Evolutionary conservation across 1,139 yeast genomes (phyloP), one percentile per base, ranked within the genome.

Genomic region (Scheffersomyces insectosa): DNA sequence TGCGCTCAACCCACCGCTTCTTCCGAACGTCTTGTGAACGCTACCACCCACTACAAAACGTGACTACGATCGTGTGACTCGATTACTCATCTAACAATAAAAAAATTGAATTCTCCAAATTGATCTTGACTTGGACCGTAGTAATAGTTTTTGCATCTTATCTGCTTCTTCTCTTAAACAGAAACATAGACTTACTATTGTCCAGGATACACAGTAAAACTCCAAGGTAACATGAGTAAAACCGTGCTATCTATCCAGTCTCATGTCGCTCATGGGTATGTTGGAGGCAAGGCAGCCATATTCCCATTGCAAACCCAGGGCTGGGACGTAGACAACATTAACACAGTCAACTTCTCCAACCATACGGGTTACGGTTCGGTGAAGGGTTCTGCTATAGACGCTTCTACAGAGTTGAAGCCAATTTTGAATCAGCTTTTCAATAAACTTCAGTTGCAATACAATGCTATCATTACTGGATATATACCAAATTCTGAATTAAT

Each of bases 341-440:
- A 72, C 48, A 70, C 79, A 3, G 73, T 70, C 25, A 65, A 70
- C 45, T 68, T 67, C 45, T 70, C 76, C 25, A 72, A 72, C 47
- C 78, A 72, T 52, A 72, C 78, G n/a, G 79, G 77, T 2, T 72
- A 72, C 51, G 78, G 78, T 9, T 55, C 64, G 9, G 66, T 69
- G 43, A 52, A 55, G 23, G 79, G 79, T 2, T 41, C 43, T 7
- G 40, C 54, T 27, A 47, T 53, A 25, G 48, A 43, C 11, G 36
- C 41, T 5, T 32, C 34, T 28, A 33, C 13, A 12, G 46, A 44
- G 28, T 49, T 48, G 16, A 16, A 15, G 12, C 43, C 37, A 14
- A 38, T 47, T 23, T 41, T 45, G 10, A 40, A 35, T 13, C 46
- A 42, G 25, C 40, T 43, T 11, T 12, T 33, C 23, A 20, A 33